Evolutionary conservation across 345 rosid species (phyloP).

Genomic region (Gossypium bickii): DNA sequence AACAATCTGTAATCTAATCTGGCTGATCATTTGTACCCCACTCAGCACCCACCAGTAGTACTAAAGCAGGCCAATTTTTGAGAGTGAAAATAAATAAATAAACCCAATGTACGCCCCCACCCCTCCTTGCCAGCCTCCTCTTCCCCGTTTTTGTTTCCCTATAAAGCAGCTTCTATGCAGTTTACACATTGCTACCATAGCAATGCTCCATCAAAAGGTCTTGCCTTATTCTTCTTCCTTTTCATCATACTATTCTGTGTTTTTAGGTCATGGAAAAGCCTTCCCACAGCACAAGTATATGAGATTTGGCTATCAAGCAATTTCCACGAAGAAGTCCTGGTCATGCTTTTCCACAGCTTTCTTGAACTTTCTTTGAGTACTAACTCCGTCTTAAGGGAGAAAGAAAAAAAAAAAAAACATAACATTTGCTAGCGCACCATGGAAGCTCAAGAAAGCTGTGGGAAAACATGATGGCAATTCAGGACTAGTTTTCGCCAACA

Average conservation of each 20-base stretch:
- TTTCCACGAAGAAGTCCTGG: slow-evolving; percentile 36
- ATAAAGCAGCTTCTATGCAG: slow-evolving; percentile 44
- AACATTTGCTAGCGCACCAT: not conserved
- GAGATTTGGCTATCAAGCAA: slow-evolving; percentile 28
- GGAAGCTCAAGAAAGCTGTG: slow-evolving; percentile 88
- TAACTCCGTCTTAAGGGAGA: not conserved
- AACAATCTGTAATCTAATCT: not conserved
- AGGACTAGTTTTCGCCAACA: slow-evolving; percentile 29
- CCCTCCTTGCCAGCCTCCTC: slow-evolving; percentile 1
- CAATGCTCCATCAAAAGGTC: slow-evolving; percentile 48
- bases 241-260: not conserved
- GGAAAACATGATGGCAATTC: slow-evolving; percentile 69
- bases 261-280: not conserved
- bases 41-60: slow-evolving; percentile 35
- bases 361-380: slow-evolving; percentile 54
- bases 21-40: slow-evolving; percentile 28
- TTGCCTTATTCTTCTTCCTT: not conserved
- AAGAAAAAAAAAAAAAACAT: no score
- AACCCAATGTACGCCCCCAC: slow-evolving; percentile 28
- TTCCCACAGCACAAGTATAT: not conserved
- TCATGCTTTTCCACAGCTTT: slow-evolving; percentile 93
- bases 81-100: slow-evolving; percentile 12
- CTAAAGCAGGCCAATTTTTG: slow-evolving; percentile 16
- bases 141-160: slow-evolving; percentile 22
- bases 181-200: slow-evolving; percentile 25